A percentile compares a stretch with the other conserved stretches of the same genome.
These are phyloP conservation scores for Lecanicillium sp. DNA, from an alignment of 2,329 filamentous ascomycete genomes.

Conservation along the genomic window DNA sequence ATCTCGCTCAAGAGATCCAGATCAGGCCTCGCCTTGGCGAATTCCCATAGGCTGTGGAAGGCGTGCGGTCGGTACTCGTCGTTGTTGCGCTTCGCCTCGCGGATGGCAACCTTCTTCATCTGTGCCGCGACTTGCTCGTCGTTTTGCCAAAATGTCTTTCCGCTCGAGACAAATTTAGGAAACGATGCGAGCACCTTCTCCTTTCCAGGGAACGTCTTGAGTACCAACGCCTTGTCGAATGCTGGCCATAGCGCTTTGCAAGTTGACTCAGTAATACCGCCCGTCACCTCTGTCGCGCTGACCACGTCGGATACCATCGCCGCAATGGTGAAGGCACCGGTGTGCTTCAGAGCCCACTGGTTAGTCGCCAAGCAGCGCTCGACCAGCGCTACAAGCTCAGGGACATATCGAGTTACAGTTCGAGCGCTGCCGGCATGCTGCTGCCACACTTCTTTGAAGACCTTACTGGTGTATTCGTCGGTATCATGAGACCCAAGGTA, in stretches of 20 bases:
- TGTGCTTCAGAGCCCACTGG: slow-evolving; percentile 88
- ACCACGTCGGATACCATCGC: slow-evolving; percentile 64
- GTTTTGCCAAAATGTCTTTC: slow-evolving; percentile 49
- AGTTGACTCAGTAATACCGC: slow-evolving; percentile 54
- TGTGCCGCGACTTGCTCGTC: slow-evolving; percentile 50
- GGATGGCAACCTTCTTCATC: slow-evolving; percentile 72
- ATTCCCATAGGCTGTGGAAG: slow-evolving; percentile 64
- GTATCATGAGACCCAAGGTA: slow-evolving; percentile 85
- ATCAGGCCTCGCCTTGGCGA: slow-evolving; percentile 62
- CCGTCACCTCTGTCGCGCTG: slow-evolving; percentile 49
- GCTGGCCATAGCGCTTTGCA: slow-evolving; percentile 70
- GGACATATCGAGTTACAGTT: slow-evolving; percentile 75
- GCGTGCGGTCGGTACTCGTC: slow-evolving; percentile 74
- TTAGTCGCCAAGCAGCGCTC: slow-evolving; percentile 66
- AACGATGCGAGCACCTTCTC: slow-evolving; percentile 77
- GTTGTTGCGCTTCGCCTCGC: slow-evolving; percentile 91
- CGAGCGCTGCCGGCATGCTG: slow-evolving; percentile 84
- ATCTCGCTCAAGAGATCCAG: slow-evolving; percentile 65
- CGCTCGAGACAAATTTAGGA: slow-evolving; percentile 67
- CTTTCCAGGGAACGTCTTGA: slow-evolving; percentile 93
- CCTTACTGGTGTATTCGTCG: slow-evolving; percentile 69
- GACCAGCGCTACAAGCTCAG: slow-evolving; percentile 70
- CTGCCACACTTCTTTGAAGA: slow-evolving; percentile 81
- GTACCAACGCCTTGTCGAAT: slow-evolving; percentile 70
- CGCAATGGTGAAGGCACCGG: slow-evolving; percentile 73